Evolutionary conservation across 1,284 basidiomycete species (phyloP), one percentile per base, ranked within the genome.

Genomic region (Retiboletus flavoniger): DNA sequence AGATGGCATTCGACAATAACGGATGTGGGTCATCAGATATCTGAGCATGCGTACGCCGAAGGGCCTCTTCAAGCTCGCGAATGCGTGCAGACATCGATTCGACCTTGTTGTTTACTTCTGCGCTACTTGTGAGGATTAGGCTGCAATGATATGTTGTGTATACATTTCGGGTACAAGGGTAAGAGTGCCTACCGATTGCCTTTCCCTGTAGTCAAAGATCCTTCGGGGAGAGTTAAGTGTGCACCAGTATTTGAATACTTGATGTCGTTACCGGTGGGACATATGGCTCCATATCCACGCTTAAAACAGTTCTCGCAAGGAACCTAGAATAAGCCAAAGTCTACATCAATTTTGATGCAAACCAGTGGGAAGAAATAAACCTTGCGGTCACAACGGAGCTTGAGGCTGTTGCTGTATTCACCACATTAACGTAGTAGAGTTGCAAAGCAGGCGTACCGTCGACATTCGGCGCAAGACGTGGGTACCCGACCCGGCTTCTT

Each of bases 301-400:
- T 83, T 83, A 36, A 78, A 78, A 66, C 86, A 89, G 61, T 82
- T 88, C 69, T 84, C 83, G 69, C 86, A 89, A 19, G 87, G 87
- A 47, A 87, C 76, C 82, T 88, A 17, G 8, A 31, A 34, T n/a
- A 26, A 31, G 11, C 2, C 34, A 51, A 42, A 19, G 19, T 40
- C 24, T 44, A 10, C 3, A 35, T 44, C 32, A 39, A 26, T 29
- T 7, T 40, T 9, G n/a, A 13, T 11, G n/a, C 24, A 19, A 21
- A n/a, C 1, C 2, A 19, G 5, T 16, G 29, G 5, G 34, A 43
- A 49, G 28, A 17, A 51, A 52, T 67, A 28, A 61, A 84, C 86
- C 70, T 83, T 83, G 61, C 83, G 80, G 67, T 89, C 87, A 63
- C 87, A 90, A 41, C 81, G 78, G 54, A 90, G 73, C 68, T 90